Base-by-base conservation (phyloP, 2,329 filamentous ascomycete genomes). In the Sporothrix protearum region DNA sequence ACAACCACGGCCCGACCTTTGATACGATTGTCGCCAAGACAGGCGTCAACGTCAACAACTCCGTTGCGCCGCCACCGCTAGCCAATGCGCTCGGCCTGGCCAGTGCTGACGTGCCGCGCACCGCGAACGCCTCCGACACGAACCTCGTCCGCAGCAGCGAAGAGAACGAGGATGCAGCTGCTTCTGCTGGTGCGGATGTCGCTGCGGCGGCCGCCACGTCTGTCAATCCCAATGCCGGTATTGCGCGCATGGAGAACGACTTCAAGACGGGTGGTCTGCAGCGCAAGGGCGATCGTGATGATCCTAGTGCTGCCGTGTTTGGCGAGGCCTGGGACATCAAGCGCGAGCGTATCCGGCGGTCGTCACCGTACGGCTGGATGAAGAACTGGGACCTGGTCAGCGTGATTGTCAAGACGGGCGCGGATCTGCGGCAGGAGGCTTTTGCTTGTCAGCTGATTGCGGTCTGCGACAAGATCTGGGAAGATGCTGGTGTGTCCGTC, bases 321-420 rank as follows among this genome's bases (percentile, higher is more conserved):
- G 92, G 93, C 72, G 92, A 96, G 80, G 92, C 92, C 25, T 96
- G 92, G 92, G 88, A 91, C 76, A 86, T 89, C 71, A 96, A 96
- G 80, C 92, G 91, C 77, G 92, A 95, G 80, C 91, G 92, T 25
- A 93, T 96, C 78, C 87, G 92, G 73, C 91, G 92, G 76, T 92
- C 92, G 0, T 95, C 92, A 0, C 92, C 92, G 0, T 96, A 94
- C 78, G 92, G 92, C 10, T 93, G 91, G 88, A 93, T 94, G 89
- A 92, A 92, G 82, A 95, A 94, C 78, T 96, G 92, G 92, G 92
- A 96, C 77, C 85, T 96, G 30, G 85, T 96, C 74, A 94, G 91
- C 78, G 92, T 96, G 73, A 96, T 96, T 77, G 91, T 96, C 76
- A 96, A 96, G 83, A 96, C 92, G 12, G 92, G 92, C 2, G 91